Percentiles rank a stretch among this genome's conserved stretches.
phyloP scores from a whole-genome alignment of 495 filamentous ascomycete genomes.

The Barbatosphaeria neglecta region DNA sequence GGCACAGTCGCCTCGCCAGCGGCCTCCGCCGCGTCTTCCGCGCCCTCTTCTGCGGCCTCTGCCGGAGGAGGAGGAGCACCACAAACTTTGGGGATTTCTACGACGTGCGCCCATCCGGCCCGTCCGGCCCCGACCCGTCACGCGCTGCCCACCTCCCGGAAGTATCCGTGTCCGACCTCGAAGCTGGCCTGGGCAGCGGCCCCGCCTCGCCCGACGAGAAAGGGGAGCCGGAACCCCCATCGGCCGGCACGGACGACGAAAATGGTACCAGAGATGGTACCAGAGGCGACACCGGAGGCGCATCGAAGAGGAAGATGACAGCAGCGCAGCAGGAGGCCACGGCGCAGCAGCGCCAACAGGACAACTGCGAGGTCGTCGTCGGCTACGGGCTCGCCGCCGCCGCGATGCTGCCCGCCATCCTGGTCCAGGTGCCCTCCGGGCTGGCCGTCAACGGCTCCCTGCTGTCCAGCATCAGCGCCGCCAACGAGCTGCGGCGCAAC shows the following conservation, averaged over 20 bases:
- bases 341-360: slow-evolving; percentile 1
- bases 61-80: not conserved
- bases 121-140: too few relatives aligned
- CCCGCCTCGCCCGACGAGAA: not conserved
- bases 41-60: not conserved
- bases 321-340: slow-evolving; percentile 3
- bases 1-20: slow-evolving; percentile 11
- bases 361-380: slow-evolving; percentile 13
- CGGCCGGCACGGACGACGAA: slow-evolving; percentile 1
- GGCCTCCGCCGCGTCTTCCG: not conserved
- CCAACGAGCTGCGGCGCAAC: slow-evolving; percentile 59
- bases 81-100: slow-evolving; percentile 5
- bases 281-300: not conserved
- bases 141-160: too few relatives aligned
- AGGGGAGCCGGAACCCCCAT: too few relatives aligned
- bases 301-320: too few relatives aligned
- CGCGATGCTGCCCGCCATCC: slow-evolving; percentile 83
- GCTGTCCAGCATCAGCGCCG: slow-evolving; percentile 72
- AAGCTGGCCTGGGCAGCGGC: not conserved
- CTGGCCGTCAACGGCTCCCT: slow-evolving; percentile 75
- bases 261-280: slow-evolving; percentile 9
- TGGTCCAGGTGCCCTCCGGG: slow-evolving; percentile 86
- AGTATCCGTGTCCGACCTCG: not conserved
- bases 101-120: not conserved
- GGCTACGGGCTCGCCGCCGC: slow-evolving; percentile 75